phyloP scores from a whole-genome alignment of 2,329 filamentous ascomycete genomes.

The Xylariaceae sp. region DNA sequence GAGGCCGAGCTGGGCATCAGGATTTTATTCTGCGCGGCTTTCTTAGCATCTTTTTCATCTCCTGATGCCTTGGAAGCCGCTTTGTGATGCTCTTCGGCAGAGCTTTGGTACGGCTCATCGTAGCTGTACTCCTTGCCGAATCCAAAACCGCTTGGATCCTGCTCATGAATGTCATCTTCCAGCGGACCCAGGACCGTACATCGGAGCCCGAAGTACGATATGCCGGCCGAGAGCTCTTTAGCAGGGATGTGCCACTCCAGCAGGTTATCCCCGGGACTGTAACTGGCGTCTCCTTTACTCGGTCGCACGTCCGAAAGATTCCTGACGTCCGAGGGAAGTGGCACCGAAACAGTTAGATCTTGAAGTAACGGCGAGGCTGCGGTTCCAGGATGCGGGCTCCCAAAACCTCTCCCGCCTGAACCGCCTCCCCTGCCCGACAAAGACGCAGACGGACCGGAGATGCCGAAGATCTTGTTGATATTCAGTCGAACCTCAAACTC shows the following conservation, averaged over 20 bases:
- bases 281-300: slow-evolving; percentile 75
- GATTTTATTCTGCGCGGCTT: slow-evolving; percentile 60
- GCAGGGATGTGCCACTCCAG: slow-evolving; percentile 79
- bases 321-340: slow-evolving; percentile 69
- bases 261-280: slow-evolving; percentile 61
- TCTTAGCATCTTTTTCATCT: slow-evolving; percentile 46
- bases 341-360: slow-evolving; percentile 69
- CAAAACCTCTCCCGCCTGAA: slow-evolving; percentile 33
- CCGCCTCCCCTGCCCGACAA: slow-evolving; percentile 32
- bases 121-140: slow-evolving; percentile 45
- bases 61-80: slow-evolving; percentile 24
- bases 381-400: slow-evolving; percentile 42
- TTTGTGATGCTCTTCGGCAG: slow-evolving; percentile 25
- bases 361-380: slow-evolving; percentile 59
- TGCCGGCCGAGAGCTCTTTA: slow-evolving; percentile 64
- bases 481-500: slow-evolving; percentile 85
- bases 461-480: slow-evolving; percentile 57
- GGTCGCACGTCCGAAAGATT: slow-evolving; percentile 78
- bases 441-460: slow-evolving; percentile 32
- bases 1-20: slow-evolving; percentile 74
- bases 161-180: slow-evolving; percentile 38
- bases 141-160: slow-evolving; percentile 43
- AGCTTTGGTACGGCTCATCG: slow-evolving; percentile 49
- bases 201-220: slow-evolving; percentile 63
- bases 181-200: slow-evolving; percentile 70